Evolutionary conservation across 305 asterid genomes (phyloP).

Genomic region (Fraxinus ornus): DNA sequence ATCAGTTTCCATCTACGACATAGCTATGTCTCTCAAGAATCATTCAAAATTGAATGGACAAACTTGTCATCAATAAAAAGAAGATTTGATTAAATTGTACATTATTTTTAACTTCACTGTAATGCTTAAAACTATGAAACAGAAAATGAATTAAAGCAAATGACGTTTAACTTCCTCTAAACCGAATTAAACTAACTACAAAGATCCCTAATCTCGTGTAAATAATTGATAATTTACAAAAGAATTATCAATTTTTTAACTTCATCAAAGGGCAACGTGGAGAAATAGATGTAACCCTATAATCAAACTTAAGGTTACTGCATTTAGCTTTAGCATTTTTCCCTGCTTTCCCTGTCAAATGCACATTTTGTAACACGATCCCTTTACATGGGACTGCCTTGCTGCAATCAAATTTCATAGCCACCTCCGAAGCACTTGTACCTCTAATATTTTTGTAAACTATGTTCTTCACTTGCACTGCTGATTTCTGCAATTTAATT

Average conservation of each 20-base stretch:
- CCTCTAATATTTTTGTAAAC: slow-evolving; percentile 56
- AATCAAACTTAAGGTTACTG: background rate
- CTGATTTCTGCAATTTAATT: background rate
- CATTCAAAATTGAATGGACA: too few relatives aligned
- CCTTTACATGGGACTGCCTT: slow-evolving; percentile 63
- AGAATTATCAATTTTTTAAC: background rate
- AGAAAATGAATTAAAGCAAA: background rate
- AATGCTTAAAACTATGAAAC: background rate
- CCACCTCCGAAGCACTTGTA: slow-evolving; percentile 65
- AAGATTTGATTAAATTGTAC: too few relatives aligned
- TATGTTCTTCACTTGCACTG: background rate
- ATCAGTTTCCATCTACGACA: too few relatives aligned
- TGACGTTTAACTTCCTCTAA: background rate
- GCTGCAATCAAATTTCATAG: slow-evolving; percentile 76
- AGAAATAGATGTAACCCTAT: background rate
- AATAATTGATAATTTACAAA: background rate
- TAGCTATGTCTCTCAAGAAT: too few relatives aligned
- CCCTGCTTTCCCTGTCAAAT: slow-evolving; percentile 20
- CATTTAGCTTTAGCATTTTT: background rate
- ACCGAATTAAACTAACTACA: background rate
- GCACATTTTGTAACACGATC: slow-evolving; percentile 53
- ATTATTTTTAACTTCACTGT: background rate
- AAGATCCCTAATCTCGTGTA: background rate
- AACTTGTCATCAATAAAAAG: too few relatives aligned
- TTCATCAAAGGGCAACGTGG: background rate